phyloP scores from a whole-genome alignment of 2,329 filamentous ascomycete species.

The Falciphora oryzae region DNA sequence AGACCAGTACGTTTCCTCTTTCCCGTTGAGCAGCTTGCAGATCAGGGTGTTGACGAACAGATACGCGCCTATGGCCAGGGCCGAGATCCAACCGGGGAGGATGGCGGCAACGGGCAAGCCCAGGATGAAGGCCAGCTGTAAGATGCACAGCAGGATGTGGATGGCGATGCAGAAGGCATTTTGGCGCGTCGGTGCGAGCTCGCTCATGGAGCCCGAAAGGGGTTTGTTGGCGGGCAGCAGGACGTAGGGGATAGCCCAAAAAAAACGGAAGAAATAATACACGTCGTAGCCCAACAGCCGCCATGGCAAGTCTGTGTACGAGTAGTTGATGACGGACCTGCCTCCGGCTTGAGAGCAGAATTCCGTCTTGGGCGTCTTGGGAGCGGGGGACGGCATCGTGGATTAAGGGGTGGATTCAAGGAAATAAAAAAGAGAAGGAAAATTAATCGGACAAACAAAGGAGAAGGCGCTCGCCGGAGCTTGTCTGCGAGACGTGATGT shows the following conservation, averaged over 20 bases:
- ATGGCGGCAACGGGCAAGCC: constrained; percentile 42
- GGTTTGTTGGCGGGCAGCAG: constrained; percentile 49
- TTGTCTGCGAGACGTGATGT: neutral
- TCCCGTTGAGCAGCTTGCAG: constrained; percentile 49
- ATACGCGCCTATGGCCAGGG: constrained; percentile 34
- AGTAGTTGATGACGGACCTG: constrained; percentile 51
- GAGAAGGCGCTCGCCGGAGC: neutral
- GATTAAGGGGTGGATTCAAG: neutral
- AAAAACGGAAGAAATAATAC: constrained; percentile 49
- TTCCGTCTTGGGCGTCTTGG: constrained; percentile 27
- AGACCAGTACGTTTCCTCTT: constrained; percentile 41
- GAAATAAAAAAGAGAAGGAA: neutral
- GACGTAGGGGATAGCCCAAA: constrained; percentile 54
- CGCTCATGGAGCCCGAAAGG: constrained; percentile 51
- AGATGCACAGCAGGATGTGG: constrained; percentile 51
- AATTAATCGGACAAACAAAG: neutral
- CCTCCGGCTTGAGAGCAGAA: constrained; percentile 56
- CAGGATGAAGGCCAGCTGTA: constrained; percentile 54
- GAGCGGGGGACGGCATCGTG: constrained; percentile 6
- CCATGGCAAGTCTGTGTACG: constrained; percentile 52
- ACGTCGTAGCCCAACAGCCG: constrained; percentile 46
- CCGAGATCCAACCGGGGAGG: constrained; percentile 43
- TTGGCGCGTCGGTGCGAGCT: constrained; percentile 51
- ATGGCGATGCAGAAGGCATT: constrained; percentile 54
- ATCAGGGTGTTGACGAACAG: constrained; percentile 45